Evolutionary conservation across 2,329 filamentous ascomycete genomes (phyloP), one percentile per base, ranked within the genome.

Genomic region (Chaetomiaceae sp.): DNA sequence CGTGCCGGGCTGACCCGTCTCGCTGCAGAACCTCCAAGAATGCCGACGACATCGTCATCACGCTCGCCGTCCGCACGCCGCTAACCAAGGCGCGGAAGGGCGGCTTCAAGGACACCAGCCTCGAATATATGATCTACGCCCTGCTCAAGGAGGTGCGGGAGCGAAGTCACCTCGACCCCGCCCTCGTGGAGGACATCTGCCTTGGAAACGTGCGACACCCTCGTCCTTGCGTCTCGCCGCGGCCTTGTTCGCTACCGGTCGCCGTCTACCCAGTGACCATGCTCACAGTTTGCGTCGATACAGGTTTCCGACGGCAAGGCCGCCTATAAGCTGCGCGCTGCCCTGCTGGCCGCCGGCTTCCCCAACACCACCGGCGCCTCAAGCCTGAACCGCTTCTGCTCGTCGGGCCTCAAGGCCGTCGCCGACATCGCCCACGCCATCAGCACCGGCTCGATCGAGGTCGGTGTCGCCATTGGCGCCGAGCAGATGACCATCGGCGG

Each of bases 361-460:
- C 90, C 93, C 57, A 90, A 93, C 72, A 96, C 91, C 6, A 78
- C 87, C 39, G 79, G 81, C 55, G 88, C 86, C 54, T 90, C 79
- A 35, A 83, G 85, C 35, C 76, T 95, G 48, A 97, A 97, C 76
- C 85, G 93, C 52, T 97, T 98, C 82, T 98, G 93, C 77, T 94
- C 88, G 30, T 96, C 90, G 0, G 93, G 93, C 29, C 83, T 98
- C 56, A 94, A 96, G 70, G 90, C 93, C 47, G 87, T 90, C 5
- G 90, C 95, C 68, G 89, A 96, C 62, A 94, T 98, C 56, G 90
- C 93, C 41, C 84, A 93, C 70, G 79, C 89, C 64, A 96, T 98
- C 66, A 66, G 75, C 48, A 71, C 74, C 41, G 89, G 90, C 52
- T 79, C 78, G 58, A 97, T 98, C 65, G 84, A 95, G 49, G 68